phyloP scores from a whole-genome alignment of 2,329 filamentous ascomycete genomes.

The Verticillium tricorpus region DNA sequence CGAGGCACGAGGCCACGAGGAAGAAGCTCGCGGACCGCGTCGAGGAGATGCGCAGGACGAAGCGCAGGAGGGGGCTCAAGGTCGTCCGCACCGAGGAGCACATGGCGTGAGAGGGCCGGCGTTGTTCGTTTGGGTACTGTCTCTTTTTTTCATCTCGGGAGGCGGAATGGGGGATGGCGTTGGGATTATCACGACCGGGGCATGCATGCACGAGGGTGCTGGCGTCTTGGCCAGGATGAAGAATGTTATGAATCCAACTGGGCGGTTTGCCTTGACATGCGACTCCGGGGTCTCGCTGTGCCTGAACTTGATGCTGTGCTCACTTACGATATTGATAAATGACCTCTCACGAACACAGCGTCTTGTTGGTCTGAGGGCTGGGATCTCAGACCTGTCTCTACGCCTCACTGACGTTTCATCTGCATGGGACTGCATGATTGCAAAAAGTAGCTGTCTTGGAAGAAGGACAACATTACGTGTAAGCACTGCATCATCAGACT shows the following conservation, averaged over 20 bases:
- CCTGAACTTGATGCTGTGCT: no score
- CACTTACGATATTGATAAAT: no score
- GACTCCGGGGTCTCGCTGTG: no score
- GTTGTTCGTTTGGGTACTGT: background rate
- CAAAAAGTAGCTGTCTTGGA: no score
- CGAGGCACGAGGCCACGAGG: constrained; percentile 45
- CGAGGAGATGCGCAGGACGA: constrained; percentile 40
- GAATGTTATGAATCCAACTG: background rate
- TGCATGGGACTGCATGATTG: no score
- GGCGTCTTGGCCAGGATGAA: background rate
- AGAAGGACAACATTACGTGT: no score
- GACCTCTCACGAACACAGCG: no score
- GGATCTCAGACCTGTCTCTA: no score
- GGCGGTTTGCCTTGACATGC: background rate
- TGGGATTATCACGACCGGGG: background rate
- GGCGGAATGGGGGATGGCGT: background rate
- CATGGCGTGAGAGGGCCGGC: background rate
- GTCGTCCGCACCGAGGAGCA: constrained; percentile 33
- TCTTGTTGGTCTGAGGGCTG: no score
- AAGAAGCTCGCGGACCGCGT: constrained; percentile 43
- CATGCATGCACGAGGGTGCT: background rate
- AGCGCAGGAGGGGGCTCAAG: constrained; percentile 34
- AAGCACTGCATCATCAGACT: no score
- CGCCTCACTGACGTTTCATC: no score
- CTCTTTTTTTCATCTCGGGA: background rate